Evolutionary conservation across 345 rosid species (phyloP), one percentile per base, ranked within the genome.

Genomic region (Citropsis articulata): DNA sequence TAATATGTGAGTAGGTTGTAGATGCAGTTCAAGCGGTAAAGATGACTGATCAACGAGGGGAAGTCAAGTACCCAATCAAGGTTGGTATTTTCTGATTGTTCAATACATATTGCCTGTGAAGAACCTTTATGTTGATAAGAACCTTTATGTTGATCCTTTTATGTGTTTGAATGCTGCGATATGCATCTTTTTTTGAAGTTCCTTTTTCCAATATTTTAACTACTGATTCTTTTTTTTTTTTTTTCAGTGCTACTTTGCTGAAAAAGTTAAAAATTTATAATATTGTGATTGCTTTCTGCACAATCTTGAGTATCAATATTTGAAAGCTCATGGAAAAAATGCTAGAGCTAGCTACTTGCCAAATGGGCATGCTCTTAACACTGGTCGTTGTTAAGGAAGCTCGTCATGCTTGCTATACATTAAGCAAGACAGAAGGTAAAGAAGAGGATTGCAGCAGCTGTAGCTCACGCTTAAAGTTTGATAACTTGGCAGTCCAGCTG

Each of bases 311-410:
- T 6, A 93, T 97, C 78, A 97, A 93, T 80, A 84, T 94, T 86
- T 97, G 80, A 97, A 94, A 89, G 97, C 99, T 78, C 98, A 94
- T 83, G 99, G 97, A 12, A 83, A 91, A 85, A 94, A 97, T 81
- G 98, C 95, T 38, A 94, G 85, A 83, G 98, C 90, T 16, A 97
- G 98, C 87, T 93, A 89, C 80, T 83, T 97, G 76, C 83, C 94
- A 85, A 90, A 92, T 81, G 99, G 98, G n/a, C 91, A 94, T 81
- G 99, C 99, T 31, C 86, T 93, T 75, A 90, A 91, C 77, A 90
- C 98, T 72, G 98, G 98, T 5, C 98, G 97, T 78, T n/a, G n/a
- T n/a, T n/a, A n/a, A n/a, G n/a, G n/a, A n/a, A n/a, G n/a, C n/a
- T n/a, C n/a, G n/a, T n/a, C n/a, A n/a, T n/a, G n/a, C n/a, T n/a